Evolutionary conservation across 257 asterid species (phyloP).

Genomic region (Prunella vulgaris): DNA sequence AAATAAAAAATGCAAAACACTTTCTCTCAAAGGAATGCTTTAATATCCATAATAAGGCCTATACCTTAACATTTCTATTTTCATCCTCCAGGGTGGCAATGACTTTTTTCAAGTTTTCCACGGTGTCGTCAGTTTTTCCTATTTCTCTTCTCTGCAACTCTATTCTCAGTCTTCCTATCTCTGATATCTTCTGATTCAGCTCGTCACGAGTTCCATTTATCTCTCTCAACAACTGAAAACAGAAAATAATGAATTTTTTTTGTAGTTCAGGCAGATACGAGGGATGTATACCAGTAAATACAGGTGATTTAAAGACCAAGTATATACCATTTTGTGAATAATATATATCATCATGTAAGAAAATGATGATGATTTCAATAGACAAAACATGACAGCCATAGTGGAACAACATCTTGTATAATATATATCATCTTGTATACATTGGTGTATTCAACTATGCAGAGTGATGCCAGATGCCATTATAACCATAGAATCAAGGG

Average conservation of each 20-base stretch:
- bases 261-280: not conserved
- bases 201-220: slow-evolving; percentile 48
- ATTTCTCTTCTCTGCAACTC: slow-evolving; percentile 51
- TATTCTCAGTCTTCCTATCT: slow-evolving; percentile 52
- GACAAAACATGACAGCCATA: not conserved
- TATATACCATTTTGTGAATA: not conserved
- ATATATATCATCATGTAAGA: not conserved
- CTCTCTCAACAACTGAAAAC: slow-evolving; percentile 53
- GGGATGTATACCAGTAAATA: not conserved
- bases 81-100: slow-evolving; percentile 63
- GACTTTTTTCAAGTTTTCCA: slow-evolving; percentile 47
- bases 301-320: not conserved
- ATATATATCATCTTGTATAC: not conserved
- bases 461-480: slow-evolving; percentile 1
- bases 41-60: slow-evolving; percentile 21
- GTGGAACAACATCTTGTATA: not conserved
- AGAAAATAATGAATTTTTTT: not conserved
- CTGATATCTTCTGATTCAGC: slow-evolving; percentile 60
- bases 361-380: not conserved
- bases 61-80: slow-evolving; percentile 66
- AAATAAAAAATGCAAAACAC: not conserved
- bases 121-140: slow-evolving; percentile 38
- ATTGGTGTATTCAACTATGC: not conserved
- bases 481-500: slow-evolving; percentile 4
- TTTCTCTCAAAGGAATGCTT: slow-evolving; percentile 10